Percentiles rank a stretch among this genome's conserved stretches.
phyloP scores from a whole-genome alignment of 179 eudicot genomes.

The Beta corolliflora region DNA sequence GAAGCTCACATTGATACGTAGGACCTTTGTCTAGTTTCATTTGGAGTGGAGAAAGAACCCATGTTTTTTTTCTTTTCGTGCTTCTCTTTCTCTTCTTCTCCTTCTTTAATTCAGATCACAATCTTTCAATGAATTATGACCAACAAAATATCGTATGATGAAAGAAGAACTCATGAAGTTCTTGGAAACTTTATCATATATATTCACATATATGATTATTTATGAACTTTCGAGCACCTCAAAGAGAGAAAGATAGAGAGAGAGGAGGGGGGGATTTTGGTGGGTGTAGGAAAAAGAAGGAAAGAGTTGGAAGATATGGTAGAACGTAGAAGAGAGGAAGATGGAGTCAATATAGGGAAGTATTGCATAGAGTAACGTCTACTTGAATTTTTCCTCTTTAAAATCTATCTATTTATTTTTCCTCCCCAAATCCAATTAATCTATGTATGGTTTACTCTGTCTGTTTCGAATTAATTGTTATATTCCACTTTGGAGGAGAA shows the following conservation, averaged over 20 bases:
- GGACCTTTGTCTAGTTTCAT: conserved; percentile 50
- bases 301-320: conserved; percentile 24
- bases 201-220: too few species aligned
- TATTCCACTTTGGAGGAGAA: too few species aligned
- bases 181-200: background rate
- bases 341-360: conserved; percentile 18
- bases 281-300: conserved; percentile 12
- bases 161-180: background rate
- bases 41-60: conserved; percentile 33
- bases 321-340: conserved; percentile 20
- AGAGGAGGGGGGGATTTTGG: background rate
- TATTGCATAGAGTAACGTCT: conserved; percentile 47
- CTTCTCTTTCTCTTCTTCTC: conserved; percentile 10
- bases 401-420: background rate
- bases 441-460: too few species aligned
- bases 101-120: background rate
- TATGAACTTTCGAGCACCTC: background rate
- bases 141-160: too few species aligned
- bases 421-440: background rate
- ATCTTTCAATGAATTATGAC: background rate
- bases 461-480: too few species aligned
- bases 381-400: conserved; percentile 41
- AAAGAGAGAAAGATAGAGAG: conserved; percentile 5
- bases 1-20: conserved; percentile 39
- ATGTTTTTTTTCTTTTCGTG: too few species aligned